Base-by-base conservation (phyloP, 106 monocot genomes). In the Agapanthus africanus region DNA sequence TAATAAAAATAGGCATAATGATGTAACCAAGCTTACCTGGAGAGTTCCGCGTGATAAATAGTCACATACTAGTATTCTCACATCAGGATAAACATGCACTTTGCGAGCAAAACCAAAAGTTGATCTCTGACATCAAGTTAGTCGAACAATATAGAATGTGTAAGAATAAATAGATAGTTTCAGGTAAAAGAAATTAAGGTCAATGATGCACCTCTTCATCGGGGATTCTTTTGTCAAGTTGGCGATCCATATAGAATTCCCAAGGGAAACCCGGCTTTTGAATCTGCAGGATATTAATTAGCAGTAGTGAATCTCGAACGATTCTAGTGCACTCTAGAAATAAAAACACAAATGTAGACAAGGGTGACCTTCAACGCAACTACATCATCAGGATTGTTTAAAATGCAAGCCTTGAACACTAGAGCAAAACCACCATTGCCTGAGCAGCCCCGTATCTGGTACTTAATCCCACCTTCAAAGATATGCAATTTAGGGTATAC, bases 181-280 rank as follows among this genome's bases (percentile, higher is more conserved):
- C 40, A 42, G 10, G 14, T 27, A 30, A 28, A 4, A 30, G 46
- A 1, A 42, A n/a, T n/a, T n/a, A n/a, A n/a, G 11, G 44, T 23
- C 40, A 59, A 42, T 60, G 18, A 23, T 72, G 65, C 61, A 97
- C 95, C 85, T 91, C 84, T 44, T 16, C 50, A 70, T 78, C 79
- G 22, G 74, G 33, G 62, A 97, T 84, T 54, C 74, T 85, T 66
- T 67, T 76, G 68, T 97, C 95, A 65, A 97, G 88, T 64, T 74
- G 82, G 16, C 91, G 85, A 73, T 95, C 91, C 81, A 91, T 86
- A 59, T 95, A 88, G 66, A 97, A 97, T 80, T 97, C 95, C 95
- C 91, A 97, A 73, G 91, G 80, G 78, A 84, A 97, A 56, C 86
- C 62, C 59, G 91, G 95, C 36, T 65, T 81, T 37, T 97, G 91